Conservation (phyloP, 2,329 filamentous ascomycete species). For the Trichoderma harzianum region DNA sequence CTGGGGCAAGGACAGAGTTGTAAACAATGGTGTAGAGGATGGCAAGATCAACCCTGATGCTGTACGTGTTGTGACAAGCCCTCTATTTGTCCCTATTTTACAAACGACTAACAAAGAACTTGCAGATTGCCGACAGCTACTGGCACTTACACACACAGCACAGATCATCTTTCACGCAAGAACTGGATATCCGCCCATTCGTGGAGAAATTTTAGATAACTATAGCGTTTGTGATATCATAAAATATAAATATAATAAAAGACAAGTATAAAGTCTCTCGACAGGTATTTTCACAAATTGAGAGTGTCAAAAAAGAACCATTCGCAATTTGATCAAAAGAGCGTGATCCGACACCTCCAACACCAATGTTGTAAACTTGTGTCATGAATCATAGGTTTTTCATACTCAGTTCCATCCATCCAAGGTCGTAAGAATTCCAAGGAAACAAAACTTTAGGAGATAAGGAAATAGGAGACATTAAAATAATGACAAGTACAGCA, state of each 20-base stretch:
- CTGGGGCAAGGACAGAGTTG: conserved; percentile 52
- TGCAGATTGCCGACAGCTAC: conserved; percentile 79
- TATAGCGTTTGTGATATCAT: background rate
- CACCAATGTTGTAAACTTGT: background rate
- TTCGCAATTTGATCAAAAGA: background rate
- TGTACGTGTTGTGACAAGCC: conserved; percentile 48
- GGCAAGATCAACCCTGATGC: conserved; percentile 71
- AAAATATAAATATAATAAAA: background rate
- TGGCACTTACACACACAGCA: conserved; percentile 83
- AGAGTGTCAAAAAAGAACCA: background rate
- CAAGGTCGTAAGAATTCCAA: background rate
- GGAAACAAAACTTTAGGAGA: background rate
- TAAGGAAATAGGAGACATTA: background rate
- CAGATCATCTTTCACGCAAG: conserved; percentile 73
- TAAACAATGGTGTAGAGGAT: conserved; percentile 47
- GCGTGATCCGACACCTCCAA: background rate
- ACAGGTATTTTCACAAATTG: background rate
- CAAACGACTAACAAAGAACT: background rate
- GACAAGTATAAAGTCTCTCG: background rate
- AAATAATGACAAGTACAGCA: background rate
- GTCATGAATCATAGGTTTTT: background rate
- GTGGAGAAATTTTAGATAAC: conserved; percentile 72
- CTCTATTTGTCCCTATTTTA: background rate
- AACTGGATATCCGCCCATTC: conserved; percentile 76
- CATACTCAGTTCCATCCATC: background rate